A percentile compares a stretch with the other conserved stretches of the same genome.
Conservation (phyloP, 805 yeast species). For the Lipomyces spencermartinsiae region DNA sequence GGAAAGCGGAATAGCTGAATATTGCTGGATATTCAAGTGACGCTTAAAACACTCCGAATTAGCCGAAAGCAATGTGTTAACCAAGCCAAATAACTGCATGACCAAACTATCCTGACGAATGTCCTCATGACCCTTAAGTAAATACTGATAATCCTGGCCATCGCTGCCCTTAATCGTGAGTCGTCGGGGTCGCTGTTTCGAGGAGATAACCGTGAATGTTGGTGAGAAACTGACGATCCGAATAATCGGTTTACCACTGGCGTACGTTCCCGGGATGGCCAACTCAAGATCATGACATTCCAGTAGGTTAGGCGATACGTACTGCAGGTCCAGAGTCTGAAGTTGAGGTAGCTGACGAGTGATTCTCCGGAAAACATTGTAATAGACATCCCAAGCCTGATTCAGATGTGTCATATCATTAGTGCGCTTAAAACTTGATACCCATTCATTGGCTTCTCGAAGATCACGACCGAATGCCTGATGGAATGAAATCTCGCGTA, state of each 20-base stretch:
- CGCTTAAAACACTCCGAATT: conserved; percentile 97
- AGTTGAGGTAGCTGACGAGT: conserved; percentile 87
- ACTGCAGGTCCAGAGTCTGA: conserved; percentile 84
- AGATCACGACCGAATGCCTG: conserved; percentile 93
- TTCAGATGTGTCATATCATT: conserved; percentile 86
- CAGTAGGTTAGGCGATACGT: conserved; percentile 88
- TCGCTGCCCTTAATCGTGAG: conserved; percentile 82
- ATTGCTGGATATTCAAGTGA: conserved; percentile 89
- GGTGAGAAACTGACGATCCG: conserved; percentile 80
- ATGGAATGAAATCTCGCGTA: conserved; percentile 89
- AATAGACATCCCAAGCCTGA: conserved; percentile 98
- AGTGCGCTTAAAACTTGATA: conserved; percentile 79
- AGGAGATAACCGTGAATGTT: conserved; percentile 81
- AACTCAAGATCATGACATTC: conserved; percentile 79
- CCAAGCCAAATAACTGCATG: conserved; percentile 96
- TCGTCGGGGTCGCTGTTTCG: conserved; percentile 95
- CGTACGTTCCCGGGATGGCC: conserved; percentile 94
- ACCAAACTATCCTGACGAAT: conserved; percentile 96
- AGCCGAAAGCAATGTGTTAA: conserved; percentile 83
- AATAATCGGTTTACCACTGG: conserved; percentile 79
- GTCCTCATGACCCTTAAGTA: conserved; percentile 95
- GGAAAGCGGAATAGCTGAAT: conserved; percentile 92
- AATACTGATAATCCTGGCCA: conserved; percentile 85
- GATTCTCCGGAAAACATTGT: conserved; percentile 89
- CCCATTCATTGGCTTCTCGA: conserved; percentile 93